A percentile compares a stretch with the other conserved stretches of the same genome.
These are phyloP conservation scores for Leccinum olivaceopallidum DNA, from an alignment of 768 basidiomycete species.

Conservation along the genomic window DNA sequence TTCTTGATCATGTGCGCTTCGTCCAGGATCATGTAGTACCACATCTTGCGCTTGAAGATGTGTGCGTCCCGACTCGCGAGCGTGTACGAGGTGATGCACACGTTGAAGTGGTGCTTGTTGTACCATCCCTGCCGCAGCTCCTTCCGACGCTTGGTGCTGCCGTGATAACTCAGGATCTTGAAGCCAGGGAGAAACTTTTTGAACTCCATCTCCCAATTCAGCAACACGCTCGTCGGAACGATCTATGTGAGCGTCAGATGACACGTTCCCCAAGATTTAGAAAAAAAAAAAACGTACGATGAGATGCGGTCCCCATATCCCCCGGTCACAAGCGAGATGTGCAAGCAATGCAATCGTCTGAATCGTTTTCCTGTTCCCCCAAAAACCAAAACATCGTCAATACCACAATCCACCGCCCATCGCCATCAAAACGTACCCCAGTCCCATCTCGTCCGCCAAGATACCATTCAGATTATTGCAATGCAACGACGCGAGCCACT, in stretches of 20 bases:
- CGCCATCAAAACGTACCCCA: slow-evolving; percentile 62
- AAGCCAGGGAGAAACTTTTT: slow-evolving; percentile 93
- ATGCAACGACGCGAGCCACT: slow-evolving; percentile 92
- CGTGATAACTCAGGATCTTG: slow-evolving; percentile 87
- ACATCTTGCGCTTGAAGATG: slow-evolving; percentile 88
- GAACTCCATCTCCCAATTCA: slow-evolving; percentile 98
- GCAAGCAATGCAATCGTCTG: slow-evolving; percentile 95
- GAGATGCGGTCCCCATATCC: slow-evolving; percentile 92
- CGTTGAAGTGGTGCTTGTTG: slow-evolving; percentile 87
- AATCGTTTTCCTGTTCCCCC: slow-evolving; percentile 75
- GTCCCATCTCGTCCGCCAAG: slow-evolving; percentile 91
- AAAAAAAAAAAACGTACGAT: slow-evolving; percentile 48
- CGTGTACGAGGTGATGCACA: slow-evolving; percentile 93
- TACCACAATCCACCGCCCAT: neutral
- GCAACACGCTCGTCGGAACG: slow-evolving; percentile 88
- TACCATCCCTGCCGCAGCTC: slow-evolving; percentile 91
- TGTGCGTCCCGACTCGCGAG: slow-evolving; percentile 89
- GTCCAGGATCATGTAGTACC: slow-evolving; percentile 97
- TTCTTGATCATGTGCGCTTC: slow-evolving; percentile 99
- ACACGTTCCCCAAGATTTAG: neutral
- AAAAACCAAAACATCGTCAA: slow-evolving; percentile 1
- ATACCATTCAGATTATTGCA: slow-evolving; percentile 80
- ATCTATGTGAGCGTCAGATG: slow-evolving; percentile 44
- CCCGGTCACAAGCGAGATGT: slow-evolving; percentile 86
- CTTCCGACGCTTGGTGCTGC: slow-evolving; percentile 83